Percentiles rank a stretch among this genome's conserved stretches.
These are phyloP conservation scores for Tuber calosporum DNA, from an alignment of 495 filamentous ascomycete genomes.

Conservation along the genomic window DNA sequence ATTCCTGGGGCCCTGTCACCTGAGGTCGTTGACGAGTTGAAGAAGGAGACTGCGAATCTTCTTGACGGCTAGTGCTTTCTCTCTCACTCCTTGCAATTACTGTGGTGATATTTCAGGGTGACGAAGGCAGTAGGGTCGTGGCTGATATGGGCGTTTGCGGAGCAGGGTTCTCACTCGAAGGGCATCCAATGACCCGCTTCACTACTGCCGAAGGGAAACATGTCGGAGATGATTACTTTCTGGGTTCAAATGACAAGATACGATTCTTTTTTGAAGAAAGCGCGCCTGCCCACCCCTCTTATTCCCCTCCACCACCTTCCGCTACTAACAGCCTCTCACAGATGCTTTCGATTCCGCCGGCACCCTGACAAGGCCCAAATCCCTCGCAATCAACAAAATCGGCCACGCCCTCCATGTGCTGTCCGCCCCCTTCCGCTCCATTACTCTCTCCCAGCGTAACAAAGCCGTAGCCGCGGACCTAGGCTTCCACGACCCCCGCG, in stretches of 20 bases:
- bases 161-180: conserved; percentile 58
- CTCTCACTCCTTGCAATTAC: not conserved
- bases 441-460: conserved; percentile 52
- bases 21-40: conserved; percentile 57
- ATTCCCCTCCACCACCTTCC: not conserved
- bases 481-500: conserved; percentile 64
- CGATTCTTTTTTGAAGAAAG: conserved; percentile 95
- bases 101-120: not conserved
- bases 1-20: conserved; percentile 68
- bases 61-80: conserved; percentile 48
- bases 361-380: conserved; percentile 64
- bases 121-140: not conserved
- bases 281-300: conserved; percentile 34
- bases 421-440: conserved; percentile 60
- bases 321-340: conserved; percentile 15
- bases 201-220: conserved; percentile 64
- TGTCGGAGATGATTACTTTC: conserved; percentile 93
- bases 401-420: conserved; percentile 80
- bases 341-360: conserved; percentile 60
- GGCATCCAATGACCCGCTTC: conserved; percentile 90
- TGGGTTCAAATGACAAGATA: conserved; percentile 78
- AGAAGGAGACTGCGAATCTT: conserved; percentile 64
- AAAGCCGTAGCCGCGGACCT: conserved; percentile 60
- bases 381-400: conserved; percentile 88
- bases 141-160: not conserved